A percentile compares a stretch with the other conserved stretches of the same genome.
These are phyloP conservation scores for Shiraia sp. DNA, from an alignment of 2,329 filamentous ascomycete species.

Conservation along the genomic window DNA sequence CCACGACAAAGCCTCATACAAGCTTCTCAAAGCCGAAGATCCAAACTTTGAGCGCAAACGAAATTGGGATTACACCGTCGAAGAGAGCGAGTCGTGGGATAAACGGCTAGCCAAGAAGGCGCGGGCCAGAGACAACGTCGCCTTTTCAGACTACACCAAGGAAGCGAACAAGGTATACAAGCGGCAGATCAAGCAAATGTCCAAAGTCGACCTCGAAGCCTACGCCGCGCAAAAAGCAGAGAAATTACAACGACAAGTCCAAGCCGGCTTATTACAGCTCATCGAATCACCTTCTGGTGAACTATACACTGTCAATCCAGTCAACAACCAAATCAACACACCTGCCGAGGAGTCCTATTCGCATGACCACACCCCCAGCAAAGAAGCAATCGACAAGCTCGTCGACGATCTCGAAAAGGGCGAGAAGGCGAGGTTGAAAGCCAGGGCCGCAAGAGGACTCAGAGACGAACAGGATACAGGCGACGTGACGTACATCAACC, in stretches of 20 bases:
- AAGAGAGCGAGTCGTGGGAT: constrained; percentile 95
- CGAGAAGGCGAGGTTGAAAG: constrained; percentile 84
- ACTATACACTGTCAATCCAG: constrained; percentile 88
- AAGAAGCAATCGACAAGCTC: constrained; percentile 83
- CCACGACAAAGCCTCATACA: constrained; percentile 86
- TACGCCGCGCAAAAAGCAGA: constrained; percentile 87
- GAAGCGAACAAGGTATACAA: constrained; percentile 95
- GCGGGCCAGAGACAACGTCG: constrained; percentile 78
- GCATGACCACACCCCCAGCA: constrained; percentile 82
- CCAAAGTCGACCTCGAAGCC: constrained; percentile 71
- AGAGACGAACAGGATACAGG: constrained; percentile 73
- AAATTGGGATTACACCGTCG: constrained; percentile 97
- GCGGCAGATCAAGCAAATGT: constrained; percentile 77
- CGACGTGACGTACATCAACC: constrained; percentile 98
- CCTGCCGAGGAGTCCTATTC: constrained; percentile 83
- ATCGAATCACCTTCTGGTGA: constrained; percentile 90
- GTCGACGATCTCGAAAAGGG: constrained; percentile 86
- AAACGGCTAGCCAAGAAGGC: constrained; percentile 85
- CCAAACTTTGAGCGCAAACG: constrained; percentile 97
- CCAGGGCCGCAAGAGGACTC: constrained; percentile 76
- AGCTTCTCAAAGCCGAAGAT: constrained; percentile 88
- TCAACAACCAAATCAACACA: constrained; percentile 89
- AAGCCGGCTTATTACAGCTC: constrained; percentile 83
- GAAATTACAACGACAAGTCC: constrained; percentile 82
- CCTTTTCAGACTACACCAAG: constrained; percentile 85